These are phyloP conservation scores for Stropharia rugosoannulata DNA, from an alignment of 768 basidiomycete genomes.

Conservation along the genomic window DNA sequence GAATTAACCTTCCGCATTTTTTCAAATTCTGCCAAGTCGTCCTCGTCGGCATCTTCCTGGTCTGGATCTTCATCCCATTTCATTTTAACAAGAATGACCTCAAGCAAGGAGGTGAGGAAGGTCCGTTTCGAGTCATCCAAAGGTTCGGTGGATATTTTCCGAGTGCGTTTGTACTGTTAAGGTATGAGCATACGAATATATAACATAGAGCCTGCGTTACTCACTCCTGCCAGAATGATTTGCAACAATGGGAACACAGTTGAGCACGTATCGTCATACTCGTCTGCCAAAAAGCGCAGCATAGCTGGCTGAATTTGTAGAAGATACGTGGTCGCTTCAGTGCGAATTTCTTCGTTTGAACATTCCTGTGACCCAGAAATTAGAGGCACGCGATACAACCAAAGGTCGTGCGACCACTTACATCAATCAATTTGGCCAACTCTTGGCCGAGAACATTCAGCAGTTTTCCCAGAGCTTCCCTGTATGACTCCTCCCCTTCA, in stretches of 20 bases:
- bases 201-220: conserved; percentile 24
- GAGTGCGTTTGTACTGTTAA: conserved; percentile 74
- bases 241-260: conserved; percentile 83
- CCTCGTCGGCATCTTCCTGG: conserved; percentile 84
- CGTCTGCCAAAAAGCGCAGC: conserved; percentile 87
- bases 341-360: conserved; percentile 53
- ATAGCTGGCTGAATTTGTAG: conserved; percentile 74
- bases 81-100: conserved; percentile 82
- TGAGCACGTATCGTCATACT: conserved; percentile 85
- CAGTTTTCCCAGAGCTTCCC: conserved; percentile 85
- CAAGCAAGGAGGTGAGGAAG: conserved; percentile 77
- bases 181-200: conserved; percentile 5
- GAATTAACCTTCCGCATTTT: conserved; percentile 74
- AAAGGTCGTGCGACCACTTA: conserved; percentile 33
- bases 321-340: conserved; percentile 65
- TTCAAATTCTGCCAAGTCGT: conserved; percentile 81
- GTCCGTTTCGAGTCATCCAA: conserved; percentile 65
- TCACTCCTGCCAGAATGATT: conserved; percentile 69
- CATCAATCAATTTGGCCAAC: conserved; percentile 81
- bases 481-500: conserved; percentile 85
- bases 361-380: conserved; percentile 46
- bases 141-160: conserved; percentile 59
- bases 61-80: conserved; percentile 86
- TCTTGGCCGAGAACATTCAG: conserved; percentile 83
- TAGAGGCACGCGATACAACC: conserved; percentile 10